Percentiles rank a stretch among this genome's conserved stretches.
Evolutionary conservation across 345 rosid genomes (phyloP).

Genomic region (Camelina laxa): DNA sequence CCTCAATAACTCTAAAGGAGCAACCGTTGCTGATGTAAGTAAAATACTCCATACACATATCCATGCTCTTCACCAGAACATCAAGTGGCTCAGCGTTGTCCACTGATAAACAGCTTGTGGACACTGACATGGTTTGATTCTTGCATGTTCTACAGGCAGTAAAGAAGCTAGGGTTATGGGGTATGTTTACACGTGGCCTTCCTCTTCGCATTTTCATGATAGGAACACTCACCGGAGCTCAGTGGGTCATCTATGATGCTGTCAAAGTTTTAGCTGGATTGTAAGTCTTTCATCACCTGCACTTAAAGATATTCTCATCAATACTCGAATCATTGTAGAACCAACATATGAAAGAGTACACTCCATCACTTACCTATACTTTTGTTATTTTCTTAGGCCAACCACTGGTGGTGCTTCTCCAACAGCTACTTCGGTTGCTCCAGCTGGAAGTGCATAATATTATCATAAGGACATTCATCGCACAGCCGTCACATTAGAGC

Average conservation of each 20-base stretch:
- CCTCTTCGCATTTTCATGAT: slow-evolving; percentile 95
- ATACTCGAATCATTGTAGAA: background rate
- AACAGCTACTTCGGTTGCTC: slow-evolving; percentile 47
- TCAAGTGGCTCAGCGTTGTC: background rate
- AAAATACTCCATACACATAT: slow-evolving; percentile 8
- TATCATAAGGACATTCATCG: background rate
- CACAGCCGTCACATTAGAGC: background rate
- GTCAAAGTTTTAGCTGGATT: slow-evolving; percentile 89
- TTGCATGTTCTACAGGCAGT: slow-evolving; percentile 64
- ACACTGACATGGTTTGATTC: slow-evolving; percentile 11
- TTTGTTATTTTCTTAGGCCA: slow-evolving; percentile 52
- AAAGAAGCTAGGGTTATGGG: slow-evolving; percentile 73
- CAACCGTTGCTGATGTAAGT: slow-evolving; percentile 84
- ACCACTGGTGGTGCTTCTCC: slow-evolving; percentile 70
- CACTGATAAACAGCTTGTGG: background rate
- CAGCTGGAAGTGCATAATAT: slow-evolving; percentile 26
- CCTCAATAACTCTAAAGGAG: slow-evolving; percentile 95
- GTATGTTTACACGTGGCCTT: slow-evolving; percentile 88
- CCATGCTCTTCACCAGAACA: background rate
- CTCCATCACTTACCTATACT: slow-evolving; percentile 11
- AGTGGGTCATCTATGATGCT: slow-evolving; percentile 94
- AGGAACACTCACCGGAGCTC: slow-evolving; percentile 93
- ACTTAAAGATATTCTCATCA: background rate
- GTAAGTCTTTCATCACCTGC: slow-evolving; percentile 57
- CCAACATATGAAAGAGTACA: background rate